Conservation (phyloP, 169 alveolate genomes). For the Pseudocohnilembus persalinus region DNA sequence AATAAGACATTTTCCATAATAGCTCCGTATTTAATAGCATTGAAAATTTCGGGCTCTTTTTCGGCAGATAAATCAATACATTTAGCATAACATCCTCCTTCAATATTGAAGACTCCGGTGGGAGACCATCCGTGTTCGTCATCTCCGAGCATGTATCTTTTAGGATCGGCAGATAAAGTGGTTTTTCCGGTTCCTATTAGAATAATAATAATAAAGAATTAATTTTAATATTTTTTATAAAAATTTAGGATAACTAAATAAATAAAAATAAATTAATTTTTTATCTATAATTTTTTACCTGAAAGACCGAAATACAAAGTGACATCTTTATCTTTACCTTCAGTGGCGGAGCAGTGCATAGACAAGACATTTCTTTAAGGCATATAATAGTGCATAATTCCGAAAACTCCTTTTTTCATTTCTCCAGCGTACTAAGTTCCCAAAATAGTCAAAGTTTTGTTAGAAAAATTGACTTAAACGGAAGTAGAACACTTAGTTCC, state of each 20-base stretch:
- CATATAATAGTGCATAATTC: slow-evolving; percentile 91
- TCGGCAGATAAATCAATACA: slow-evolving; percentile 86
- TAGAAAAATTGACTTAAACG: slow-evolving; percentile 87
- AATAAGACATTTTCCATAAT: slow-evolving; percentile 91
- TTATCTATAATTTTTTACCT: no score
- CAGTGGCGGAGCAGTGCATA: slow-evolving; percentile 97
- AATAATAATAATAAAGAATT: no score
- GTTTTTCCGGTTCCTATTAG: slow-evolving; percentile 99
- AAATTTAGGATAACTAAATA: no score
- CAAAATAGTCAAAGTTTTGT: slow-evolving; percentile 91
- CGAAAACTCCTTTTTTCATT: slow-evolving; percentile 96
- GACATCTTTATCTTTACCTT: slow-evolving; percentile 91
- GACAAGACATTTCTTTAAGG: slow-evolving; percentile 92
- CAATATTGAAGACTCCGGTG: slow-evolving; percentile 91
- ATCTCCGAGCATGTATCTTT: slow-evolving; percentile 94
- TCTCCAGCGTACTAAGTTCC: slow-evolving; percentile 98
- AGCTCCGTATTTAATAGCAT: slow-evolving; percentile 89
- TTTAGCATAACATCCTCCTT: slow-evolving; percentile 98
- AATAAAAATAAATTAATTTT: no score
- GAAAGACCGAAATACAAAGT: slow-evolving; percentile 96
- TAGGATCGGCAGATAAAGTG: slow-evolving; percentile 95
- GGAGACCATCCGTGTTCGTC: slow-evolving; percentile 97
- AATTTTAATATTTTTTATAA: no score
- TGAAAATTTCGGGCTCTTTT: slow-evolving; percentile 96
- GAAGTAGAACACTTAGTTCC: slow-evolving; percentile 92